These are phyloP conservation scores for Colletotrichum orchidophilum DNA, from an alignment of 2,329 filamentous ascomycete genomes.

Conservation along the genomic window DNA sequence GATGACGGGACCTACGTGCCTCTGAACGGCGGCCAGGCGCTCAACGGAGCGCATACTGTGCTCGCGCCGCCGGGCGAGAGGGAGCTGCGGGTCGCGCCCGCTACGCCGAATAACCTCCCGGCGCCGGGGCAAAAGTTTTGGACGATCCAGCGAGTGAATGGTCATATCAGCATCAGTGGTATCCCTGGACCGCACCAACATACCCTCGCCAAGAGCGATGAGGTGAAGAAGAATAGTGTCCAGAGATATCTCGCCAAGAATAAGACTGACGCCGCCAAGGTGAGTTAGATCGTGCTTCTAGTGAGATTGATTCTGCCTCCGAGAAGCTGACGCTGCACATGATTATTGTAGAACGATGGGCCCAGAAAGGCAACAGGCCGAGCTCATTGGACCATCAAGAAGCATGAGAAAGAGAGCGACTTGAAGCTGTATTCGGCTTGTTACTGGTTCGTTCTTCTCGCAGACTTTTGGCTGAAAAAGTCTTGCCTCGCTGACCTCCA, in stretches of 20 bases:
- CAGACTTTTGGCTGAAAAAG: slow-evolving; percentile 6
- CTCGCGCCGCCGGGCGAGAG: slow-evolving; percentile 31
- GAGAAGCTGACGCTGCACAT: not conserved
- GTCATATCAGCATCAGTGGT: slow-evolving; percentile 75
- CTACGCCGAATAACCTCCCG: slow-evolving; percentile 22
- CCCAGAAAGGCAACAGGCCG: slow-evolving; percentile 74
- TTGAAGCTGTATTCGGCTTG: slow-evolving; percentile 85
- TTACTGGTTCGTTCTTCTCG: slow-evolving; percentile 71
- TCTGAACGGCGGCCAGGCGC: slow-evolving; percentile 30
- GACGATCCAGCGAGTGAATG: slow-evolving; percentile 81
- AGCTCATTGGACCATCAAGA: slow-evolving; percentile 74
- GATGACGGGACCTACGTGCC: slow-evolving; percentile 32
- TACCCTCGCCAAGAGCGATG: slow-evolving; percentile 76
- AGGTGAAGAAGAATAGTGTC: slow-evolving; percentile 84
- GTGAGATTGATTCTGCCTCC: not conserved
- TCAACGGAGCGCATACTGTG: slow-evolving; percentile 33
- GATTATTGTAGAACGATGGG: slow-evolving; percentile 12
- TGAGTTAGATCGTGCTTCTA: slow-evolving; percentile 52
- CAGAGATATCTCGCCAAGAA: slow-evolving; percentile 71
- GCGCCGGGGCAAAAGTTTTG: slow-evolving; percentile 64
- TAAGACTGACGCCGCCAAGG: slow-evolving; percentile 74
- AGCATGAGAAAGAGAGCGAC: slow-evolving; percentile 74
- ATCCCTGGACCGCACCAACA: slow-evolving; percentile 80
- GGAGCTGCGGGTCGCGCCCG: slow-evolving; percentile 34
- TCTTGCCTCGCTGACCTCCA: slow-evolving; percentile 73